Conservation (phyloP, 257 asterid species). For the Eustoma russellianum region DNA sequence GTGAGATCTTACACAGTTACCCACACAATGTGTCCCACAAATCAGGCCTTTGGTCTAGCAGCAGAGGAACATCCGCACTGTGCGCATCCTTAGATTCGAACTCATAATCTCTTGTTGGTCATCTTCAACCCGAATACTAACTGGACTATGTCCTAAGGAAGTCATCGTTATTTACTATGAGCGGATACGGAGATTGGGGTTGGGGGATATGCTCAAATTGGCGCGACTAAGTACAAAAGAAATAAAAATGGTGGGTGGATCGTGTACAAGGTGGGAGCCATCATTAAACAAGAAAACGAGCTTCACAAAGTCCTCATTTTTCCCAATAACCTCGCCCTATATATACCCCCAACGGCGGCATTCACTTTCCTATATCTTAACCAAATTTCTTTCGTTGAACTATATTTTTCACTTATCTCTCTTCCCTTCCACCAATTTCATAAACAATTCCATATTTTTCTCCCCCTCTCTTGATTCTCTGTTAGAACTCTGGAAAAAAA, state of each 20-base stretch:
- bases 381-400: background rate
- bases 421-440: conserved; percentile 7
- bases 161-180: no score
- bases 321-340: conserved; percentile 17
- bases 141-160: no score
- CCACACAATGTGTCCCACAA: no score
- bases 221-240: background rate
- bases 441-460: conserved; percentile 9
- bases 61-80: no score
- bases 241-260: background rate
- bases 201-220: background rate
- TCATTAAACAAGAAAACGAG: conserved; percentile 12
- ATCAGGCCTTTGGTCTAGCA: no score
- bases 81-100: no score
- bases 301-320: conserved; percentile 45
- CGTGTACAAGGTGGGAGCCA: background rate
- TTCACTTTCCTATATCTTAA: conserved; percentile 11
- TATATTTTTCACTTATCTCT: conserved; percentile 5
- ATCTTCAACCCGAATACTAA: no score
- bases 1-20: no score
- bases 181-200: no score
- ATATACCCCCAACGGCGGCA: conserved; percentile 14
- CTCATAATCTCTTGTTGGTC: no score
- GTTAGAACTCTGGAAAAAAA: conserved; percentile 1
- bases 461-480: background rate